Base-by-base conservation (phyloP, 2,329 filamentous ascomycete species). In the Colletotrichum limetticola region DNA sequence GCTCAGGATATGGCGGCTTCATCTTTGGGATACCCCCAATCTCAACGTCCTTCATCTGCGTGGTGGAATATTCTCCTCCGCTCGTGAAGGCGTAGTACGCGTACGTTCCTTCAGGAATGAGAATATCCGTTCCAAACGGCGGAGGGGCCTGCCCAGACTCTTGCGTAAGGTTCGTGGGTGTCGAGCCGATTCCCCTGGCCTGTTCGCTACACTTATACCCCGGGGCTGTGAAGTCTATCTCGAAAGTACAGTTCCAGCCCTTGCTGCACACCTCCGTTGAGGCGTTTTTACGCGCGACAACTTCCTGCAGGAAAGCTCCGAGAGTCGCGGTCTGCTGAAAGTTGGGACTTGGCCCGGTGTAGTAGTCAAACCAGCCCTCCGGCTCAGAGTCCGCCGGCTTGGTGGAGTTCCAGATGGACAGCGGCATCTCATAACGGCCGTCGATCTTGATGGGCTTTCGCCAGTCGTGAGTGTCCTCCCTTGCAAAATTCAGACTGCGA, bases 181-280 rank as follows among this genome's bases (percentile, higher is more conserved):
- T 61, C 4, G 79, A 78, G 4, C 77, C 78, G 3, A 79, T 76
- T 3, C 79, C 79, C 19, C 70, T 78, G 1, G 80, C 78, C 6
- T 79, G 60, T 57, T 81, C 76, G 1, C 75, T 74, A 68, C 82
- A 84, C 72, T 81, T 80, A 68, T 83, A 83, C 1, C 81, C 82
- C 0, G 82, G 82, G 3, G 75, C 82, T 2, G 75, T 77, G 57
- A 84, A 83, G 16, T 78, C 74, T 32, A 82, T 72, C 0, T 74
- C 77, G 66, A 81, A 83, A 1, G 79, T 80, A 55, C 82, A 84
- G 63, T 83, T 83, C 78, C 80, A 83, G 4, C 80, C 79, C 0
- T 72, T 60, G 24, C 80, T 78, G 62, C 80, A 82, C 1, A 83
- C 80, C 52, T 79, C 75, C 9, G 77, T 75, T 6, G 80, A 78